Percentiles rank a stretch among this genome's conserved stretches.
phyloP scores from a whole-genome alignment of 2,329 filamentous ascomycete genomes.

The Didymella keratinophila region DNA sequence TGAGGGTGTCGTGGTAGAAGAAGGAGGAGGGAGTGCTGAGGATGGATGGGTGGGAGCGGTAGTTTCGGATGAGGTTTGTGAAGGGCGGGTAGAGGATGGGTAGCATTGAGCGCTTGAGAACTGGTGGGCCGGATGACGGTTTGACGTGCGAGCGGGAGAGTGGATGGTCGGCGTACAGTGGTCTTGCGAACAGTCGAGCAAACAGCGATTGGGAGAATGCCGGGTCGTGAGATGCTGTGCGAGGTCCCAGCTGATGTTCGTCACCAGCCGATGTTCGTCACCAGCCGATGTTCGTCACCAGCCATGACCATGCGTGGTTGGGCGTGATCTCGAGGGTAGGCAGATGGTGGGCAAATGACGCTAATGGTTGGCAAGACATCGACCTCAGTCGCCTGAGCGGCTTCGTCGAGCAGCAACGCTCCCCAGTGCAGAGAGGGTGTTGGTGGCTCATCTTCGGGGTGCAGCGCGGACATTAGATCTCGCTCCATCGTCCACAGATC shows the following conservation, averaged over 20 bases:
- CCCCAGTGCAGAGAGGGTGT: conserved; percentile 51
- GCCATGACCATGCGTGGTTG: conserved; percentile 55
- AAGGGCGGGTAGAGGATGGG: conserved; percentile 56
- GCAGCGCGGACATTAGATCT: conserved; percentile 42
- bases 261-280: conserved; percentile 58
- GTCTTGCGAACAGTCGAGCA: conserved; percentile 51
- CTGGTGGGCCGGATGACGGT: conserved; percentile 35
- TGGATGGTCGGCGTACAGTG: conserved; percentile 52
- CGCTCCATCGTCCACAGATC: conserved; percentile 51
- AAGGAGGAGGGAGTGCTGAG: conserved; percentile 52
- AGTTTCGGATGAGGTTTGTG: conserved; percentile 56
- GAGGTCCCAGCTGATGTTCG: conserved; percentile 55
- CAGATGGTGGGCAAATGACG: conserved; percentile 49
- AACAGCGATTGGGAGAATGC: conserved; percentile 52
- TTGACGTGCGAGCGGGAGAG: conserved; percentile 47
- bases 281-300: conserved; percentile 58
- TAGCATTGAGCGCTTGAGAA: conserved; percentile 45
- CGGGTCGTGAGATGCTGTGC: conserved; percentile 47
- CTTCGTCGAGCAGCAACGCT: conserved; percentile 56
- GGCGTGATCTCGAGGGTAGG: conserved; percentile 26
- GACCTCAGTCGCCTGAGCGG: conserved; percentile 56
- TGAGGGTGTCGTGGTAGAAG: conserved; percentile 57
- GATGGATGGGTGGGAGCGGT: conserved; percentile 57
- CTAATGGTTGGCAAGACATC: conserved; percentile 53
- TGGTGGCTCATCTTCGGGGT: conserved; percentile 30